Evolutionary conservation across 345 rosid genomes (phyloP), one percentile per base, ranked within the genome.

Genomic region (Kandelia obovata): DNA sequence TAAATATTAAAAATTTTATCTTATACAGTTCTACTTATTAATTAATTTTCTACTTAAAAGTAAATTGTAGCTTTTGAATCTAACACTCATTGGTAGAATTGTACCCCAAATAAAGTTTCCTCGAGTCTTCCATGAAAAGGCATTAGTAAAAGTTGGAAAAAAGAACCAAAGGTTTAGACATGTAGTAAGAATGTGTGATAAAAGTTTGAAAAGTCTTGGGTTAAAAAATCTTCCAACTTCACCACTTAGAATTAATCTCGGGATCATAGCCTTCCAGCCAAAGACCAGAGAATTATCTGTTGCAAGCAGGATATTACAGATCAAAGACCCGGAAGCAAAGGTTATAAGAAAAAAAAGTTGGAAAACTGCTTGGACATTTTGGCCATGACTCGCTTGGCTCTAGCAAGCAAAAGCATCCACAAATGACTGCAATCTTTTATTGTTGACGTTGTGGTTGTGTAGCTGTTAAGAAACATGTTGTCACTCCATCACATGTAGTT

Each of bases 331-430:
- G 16, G 49, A 39, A 39, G 15, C 46, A 10, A 39, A 10, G 43
- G 43, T 35, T 35, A 35, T 35, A 35, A 39, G 34, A 8, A 11
- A 39, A 39, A 8, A 46, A 75, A 71, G 71, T 65, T 55, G 78
- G 72, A 62, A 77, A 74, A 74, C 23, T 60, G 73, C 63, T 73
- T 76, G 68, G 72, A 74, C 58, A 73, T 23, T 77, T 77, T 79
- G 81, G 83, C 77, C 28, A 49, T 55, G 72, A 79, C 64, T 79
- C 63, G 75, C 67, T 69, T 34, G 71, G 79, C 65, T 72, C 59
- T 79, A 69, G 77, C 83, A 62, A 47, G 69, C 58, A 23, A 60
- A 71, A 76, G 86, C 51, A 79, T 79, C 78, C 27, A 37, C 67
- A 69, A 66, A 31, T 72, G 81, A 75, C 78, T 62, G 49, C 76